Percentiles rank a stretch among this genome's conserved stretches.
phyloP scores from a whole-genome alignment of 1,139 yeast species.

The Protomyces inundatus region DNA sequence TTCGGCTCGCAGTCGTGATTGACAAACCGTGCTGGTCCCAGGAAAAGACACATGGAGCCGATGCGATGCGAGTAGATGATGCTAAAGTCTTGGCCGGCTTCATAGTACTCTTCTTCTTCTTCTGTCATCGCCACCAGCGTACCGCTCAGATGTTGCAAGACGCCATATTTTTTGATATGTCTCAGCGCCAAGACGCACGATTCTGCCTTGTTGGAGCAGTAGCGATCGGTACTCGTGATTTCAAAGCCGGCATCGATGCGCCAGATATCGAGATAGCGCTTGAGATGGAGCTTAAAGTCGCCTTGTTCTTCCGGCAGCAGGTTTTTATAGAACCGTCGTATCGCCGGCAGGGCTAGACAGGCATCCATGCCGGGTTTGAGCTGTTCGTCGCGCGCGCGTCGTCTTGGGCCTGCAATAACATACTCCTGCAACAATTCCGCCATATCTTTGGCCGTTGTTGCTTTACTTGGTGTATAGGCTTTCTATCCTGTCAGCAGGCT shows the following conservation, averaged over 20 bases:
- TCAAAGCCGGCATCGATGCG: constrained; percentile 43
- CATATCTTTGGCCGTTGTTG: constrained; percentile 15
- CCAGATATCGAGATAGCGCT: constrained; percentile 42
- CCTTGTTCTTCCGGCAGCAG: constrained; percentile 34
- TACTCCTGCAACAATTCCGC: constrained; percentile 10
- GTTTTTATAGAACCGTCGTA: constrained; percentile 37
- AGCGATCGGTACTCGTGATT: constrained; percentile 45
- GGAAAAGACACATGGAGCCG: constrained; percentile 43
- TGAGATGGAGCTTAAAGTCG: constrained; percentile 42
- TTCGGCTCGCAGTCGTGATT: constrained; percentile 48
- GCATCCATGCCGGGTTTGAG: constrained; percentile 34
- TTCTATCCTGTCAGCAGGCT: not conserved
- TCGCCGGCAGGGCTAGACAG: constrained; percentile 37
- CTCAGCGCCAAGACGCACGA: constrained; percentile 44
- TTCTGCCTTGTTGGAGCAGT: constrained; percentile 38
- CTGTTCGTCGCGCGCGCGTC: constrained; percentile 8
- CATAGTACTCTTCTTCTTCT: constrained; percentile 34
- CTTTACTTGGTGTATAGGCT: constrained; percentile 13
- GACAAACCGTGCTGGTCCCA: constrained; percentile 49
- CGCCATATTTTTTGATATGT: constrained; percentile 38
- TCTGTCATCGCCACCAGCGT: constrained; percentile 40
- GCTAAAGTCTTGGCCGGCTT: constrained; percentile 43
- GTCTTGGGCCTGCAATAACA: constrained; percentile 2
- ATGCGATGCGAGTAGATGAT: constrained; percentile 42
- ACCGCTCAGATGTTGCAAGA: constrained; percentile 42